A percentile compares a stretch with the other conserved stretches of the same genome.
Conservation (phyloP, 768 basidiomycete species). For the Boletellus sp. region DNA sequence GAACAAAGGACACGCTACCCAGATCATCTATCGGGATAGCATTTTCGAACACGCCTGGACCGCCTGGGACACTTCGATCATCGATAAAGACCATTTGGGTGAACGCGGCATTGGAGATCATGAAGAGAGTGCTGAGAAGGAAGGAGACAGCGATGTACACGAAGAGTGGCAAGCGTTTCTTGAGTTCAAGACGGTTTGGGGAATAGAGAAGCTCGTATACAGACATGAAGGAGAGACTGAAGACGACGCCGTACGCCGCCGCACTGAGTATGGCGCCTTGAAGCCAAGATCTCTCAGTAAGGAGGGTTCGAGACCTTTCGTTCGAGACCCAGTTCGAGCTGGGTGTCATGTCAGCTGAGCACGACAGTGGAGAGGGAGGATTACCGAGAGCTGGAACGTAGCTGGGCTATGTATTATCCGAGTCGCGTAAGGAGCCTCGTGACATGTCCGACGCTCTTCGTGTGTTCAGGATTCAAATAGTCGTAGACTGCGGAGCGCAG, state of each 20-base stretch:
- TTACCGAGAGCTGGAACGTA: too few relatives aligned
- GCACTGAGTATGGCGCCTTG: constrained; percentile 10
- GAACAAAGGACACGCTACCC: constrained; percentile 10
- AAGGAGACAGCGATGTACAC: constrained; percentile 6
- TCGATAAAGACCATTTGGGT: constrained; percentile 31
- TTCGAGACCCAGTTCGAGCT: constrained; percentile 18
- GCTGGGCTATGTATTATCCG: too few relatives aligned
- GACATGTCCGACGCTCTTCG: too few relatives aligned
- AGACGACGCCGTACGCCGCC: constrained; percentile 6
- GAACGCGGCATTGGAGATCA: constrained; percentile 17
- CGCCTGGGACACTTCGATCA: constrained; percentile 30
- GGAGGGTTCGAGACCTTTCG: constrained; percentile 11
- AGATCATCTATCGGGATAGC: constrained; percentile 14
- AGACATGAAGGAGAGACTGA: constrained; percentile 7
- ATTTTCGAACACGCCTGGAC: constrained; percentile 25
- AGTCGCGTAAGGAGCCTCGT: too few relatives aligned
- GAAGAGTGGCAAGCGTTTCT: neutral
- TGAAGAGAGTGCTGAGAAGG: constrained; percentile 15
- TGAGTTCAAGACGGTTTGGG: constrained; percentile 3
- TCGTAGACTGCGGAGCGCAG: too few relatives aligned
- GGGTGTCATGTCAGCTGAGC: constrained; percentile 6
- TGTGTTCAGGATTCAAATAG: too few relatives aligned
- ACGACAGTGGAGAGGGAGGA: too few relatives aligned
- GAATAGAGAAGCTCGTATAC: constrained; percentile 5
- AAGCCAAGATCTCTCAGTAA: constrained; percentile 18